Base-by-base conservation (phyloP, 1,139 yeast genomes). In the Saccharomyces hybrid region DNA sequence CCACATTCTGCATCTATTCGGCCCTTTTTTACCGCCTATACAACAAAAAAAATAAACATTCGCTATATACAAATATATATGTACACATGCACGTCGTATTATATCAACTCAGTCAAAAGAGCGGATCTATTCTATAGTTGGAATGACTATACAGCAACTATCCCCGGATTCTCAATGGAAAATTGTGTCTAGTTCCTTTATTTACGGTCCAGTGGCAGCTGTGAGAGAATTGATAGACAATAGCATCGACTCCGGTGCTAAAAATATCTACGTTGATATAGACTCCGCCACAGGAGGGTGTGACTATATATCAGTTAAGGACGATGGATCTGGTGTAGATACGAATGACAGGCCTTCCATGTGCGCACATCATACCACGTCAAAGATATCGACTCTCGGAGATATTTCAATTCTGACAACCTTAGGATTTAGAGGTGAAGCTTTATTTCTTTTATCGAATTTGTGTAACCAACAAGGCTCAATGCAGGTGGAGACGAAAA, bases 391-490 rank as follows among this genome's bases (percentile, higher is more conserved):
- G 0, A 58, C 61, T 0, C 67, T 75, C 48, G 75, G 73, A 0
- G 85, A 82, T 49, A 63, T 83, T 26, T 59, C 61, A 1, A 53
- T 62, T 0, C 64, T 79, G 2, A 54, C 65, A 0, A 78, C 87
- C 0, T 76, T 81, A 62, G 93, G 95, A 0, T 86, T 82, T 61
- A 73, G 88, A 57, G 95, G 96, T 7, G 87, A 84, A 65, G 88
- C 93, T 0, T 69, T 88, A 41, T 78, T 80, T 56, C 75, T 81
- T 26, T 73, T 87, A 31, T 75, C 83, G 14, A 79, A 76, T 55
- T 64, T 82, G 25, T 74, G 74, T 52, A 65, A 57, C 48, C 63
- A 54, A n/a, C 58, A 61, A 26, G 70, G 71, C 4, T 59, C 64
- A 0, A 54, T 78, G 61, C 66, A 65, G 41, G 61, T 78, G 2